Evolutionary conservation across 495 filamentous ascomycete genomes (phyloP), one percentile per base, ranked within the genome.

Genomic region (Aspergillus sclerotioniger): DNA sequence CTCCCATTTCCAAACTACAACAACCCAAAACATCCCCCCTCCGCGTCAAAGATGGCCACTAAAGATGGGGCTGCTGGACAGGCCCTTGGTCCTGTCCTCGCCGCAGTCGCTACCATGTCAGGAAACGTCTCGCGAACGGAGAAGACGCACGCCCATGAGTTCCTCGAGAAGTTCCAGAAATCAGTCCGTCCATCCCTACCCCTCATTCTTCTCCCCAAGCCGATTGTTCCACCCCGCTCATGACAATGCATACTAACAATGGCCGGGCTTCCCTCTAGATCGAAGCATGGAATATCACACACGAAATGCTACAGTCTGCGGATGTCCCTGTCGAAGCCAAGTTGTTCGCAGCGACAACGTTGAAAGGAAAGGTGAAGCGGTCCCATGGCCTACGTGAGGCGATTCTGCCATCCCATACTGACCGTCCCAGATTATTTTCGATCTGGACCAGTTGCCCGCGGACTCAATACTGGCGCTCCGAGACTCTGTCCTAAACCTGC

Each of bases 101-200:
- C 84, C 63, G 95, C 95, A 57, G 83, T 97, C 76, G 79, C 85
- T 68, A 95, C 91, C 57, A 95, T 99, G 90, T 88, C 87, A 70
- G 80, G 90, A 72, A 90, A 88, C 76, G 87, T 86, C 60, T 84
- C 92, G 65, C 82, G 86, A 67, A 76, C 85, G 33, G 87, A 93
- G 72, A 99, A 98, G 76, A 84, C 87, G 70, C 85, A 88, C 67
- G 94, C 94, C 37, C 89, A 94, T 70, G 85, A 92, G 63, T 98
- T 86, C 72, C 82, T 99, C 51, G 90, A 94, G 76, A 86, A 86
- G 57, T 99, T 97, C 79, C 94, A 99, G 84, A 99, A 98, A 83
- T 96, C 94, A 67, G 93, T 96, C 74, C 58, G 91, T 84, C 58
- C 55, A 53, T 54, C 57, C 31, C 54, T 62, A 37, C 56, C 65